Evolutionary conservation across 2,329 filamentous ascomycete species (phyloP).

Genomic region (Exophiala alcalophila): DNA sequence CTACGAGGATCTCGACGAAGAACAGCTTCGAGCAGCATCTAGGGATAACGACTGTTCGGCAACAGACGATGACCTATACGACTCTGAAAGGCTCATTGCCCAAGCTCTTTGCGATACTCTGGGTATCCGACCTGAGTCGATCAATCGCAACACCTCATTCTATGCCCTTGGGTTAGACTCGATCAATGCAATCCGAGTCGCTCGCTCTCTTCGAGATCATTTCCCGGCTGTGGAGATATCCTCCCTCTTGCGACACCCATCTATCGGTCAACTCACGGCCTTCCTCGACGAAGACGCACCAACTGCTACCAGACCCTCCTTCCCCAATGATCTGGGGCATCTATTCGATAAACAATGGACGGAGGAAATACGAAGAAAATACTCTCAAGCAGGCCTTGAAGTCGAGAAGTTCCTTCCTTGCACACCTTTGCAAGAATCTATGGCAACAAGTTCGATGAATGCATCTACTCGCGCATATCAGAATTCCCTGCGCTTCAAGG

Average conservation of each 20-base stretch:
- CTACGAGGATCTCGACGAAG: conserved; percentile 48
- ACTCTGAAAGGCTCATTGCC: conserved; percentile 57
- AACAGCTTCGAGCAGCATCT: conserved; percentile 42
- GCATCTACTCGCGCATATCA: conserved; percentile 58
- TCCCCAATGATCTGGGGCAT: background rate
- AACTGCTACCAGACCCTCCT: too few species aligned
- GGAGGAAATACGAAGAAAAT: conserved; percentile 3
- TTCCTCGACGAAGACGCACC: background rate
- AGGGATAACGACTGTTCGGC: conserved; percentile 7
- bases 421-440: conserved; percentile 82
- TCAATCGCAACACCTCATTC: conserved; percentile 68
- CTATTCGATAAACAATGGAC: conserved; percentile 2
- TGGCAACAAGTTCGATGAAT: conserved; percentile 62
- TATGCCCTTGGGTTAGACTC: conserved; percentile 79
- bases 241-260: conserved; percentile 65
- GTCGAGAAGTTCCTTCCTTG: conserved; percentile 68
- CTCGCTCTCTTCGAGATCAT: conserved; percentile 54
- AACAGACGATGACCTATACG: conserved; percentile 29
- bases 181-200: conserved; percentile 71
- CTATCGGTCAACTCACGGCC: conserved; percentile 58
- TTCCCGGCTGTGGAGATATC: conserved; percentile 61
- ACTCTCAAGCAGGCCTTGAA: conserved; percentile 29
- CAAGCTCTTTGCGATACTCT: conserved; percentile 54
- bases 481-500: conserved; percentile 66
- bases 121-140: conserved; percentile 42